phyloP scores from a whole-genome alignment of 495 filamentous ascomycete species.

The Penicillium coprophilum region DNA sequence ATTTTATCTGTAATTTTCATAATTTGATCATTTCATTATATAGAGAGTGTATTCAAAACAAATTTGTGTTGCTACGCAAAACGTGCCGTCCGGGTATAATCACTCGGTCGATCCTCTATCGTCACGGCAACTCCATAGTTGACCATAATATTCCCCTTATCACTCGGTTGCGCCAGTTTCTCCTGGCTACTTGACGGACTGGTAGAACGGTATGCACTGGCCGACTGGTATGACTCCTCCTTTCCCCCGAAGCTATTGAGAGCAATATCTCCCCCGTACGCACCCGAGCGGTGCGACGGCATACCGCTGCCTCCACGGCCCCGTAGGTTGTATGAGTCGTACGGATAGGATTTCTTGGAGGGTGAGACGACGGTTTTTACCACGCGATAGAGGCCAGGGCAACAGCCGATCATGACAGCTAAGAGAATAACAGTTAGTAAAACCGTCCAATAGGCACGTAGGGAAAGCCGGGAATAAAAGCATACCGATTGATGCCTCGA shows the following conservation, averaged over 20 bases:
- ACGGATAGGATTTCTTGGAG: conserved; percentile 16
- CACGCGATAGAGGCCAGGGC: conserved; percentile 25
- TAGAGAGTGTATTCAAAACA: too few relatives aligned
- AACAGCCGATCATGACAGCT: conserved; percentile 27
- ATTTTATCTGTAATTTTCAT: too few relatives aligned
- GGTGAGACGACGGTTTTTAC: conserved; percentile 16
- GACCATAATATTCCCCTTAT: conserved; percentile 11
- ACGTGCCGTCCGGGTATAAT: conserved; percentile 1
- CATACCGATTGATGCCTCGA: conserved; percentile 29
- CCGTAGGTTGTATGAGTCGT: conserved; percentile 15
- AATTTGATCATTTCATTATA: too few relatives aligned
- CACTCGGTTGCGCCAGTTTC: conserved; percentile 5
- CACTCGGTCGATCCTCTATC: conserved; percentile 8
- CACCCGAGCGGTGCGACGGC: conserved; percentile 8
- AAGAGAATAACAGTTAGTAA: not conserved
- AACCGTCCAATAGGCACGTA: not conserved
- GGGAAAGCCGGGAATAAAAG: not conserved
- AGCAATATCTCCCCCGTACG: conserved; percentile 5
- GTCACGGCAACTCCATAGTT: conserved; percentile 13
- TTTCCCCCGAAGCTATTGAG: conserved; percentile 1
- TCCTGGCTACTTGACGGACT: conserved; percentile 21
- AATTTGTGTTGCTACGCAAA: not conserved
- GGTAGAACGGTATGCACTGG: conserved; percentile 14
- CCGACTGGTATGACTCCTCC: conserved; percentile 7
- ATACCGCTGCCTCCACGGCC: conserved; percentile 11